Conservation (phyloP, 345 rosid species). For the Aegle marmelos region DNA sequence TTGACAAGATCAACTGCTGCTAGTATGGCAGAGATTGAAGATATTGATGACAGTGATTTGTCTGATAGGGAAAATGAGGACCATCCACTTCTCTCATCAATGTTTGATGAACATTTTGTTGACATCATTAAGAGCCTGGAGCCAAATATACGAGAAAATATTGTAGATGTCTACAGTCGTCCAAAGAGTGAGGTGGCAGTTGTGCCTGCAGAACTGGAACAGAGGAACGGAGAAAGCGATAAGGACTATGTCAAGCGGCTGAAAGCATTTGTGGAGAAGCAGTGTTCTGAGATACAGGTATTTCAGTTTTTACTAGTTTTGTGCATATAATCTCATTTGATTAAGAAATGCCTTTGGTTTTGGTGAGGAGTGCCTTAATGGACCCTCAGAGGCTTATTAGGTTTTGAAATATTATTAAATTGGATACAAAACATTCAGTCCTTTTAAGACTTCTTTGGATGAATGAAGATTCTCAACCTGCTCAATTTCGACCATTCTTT, state of each 20-base stretch:
- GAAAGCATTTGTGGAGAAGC: conserved; percentile 77
- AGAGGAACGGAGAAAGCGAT: conserved; percentile 67
- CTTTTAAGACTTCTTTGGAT: neutral
- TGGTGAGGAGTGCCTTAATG: neutral
- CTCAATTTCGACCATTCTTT: neutral
- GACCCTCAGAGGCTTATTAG: neutral
- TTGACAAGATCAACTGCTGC: conserved; percentile 80
- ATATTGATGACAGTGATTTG: conserved; percentile 45
- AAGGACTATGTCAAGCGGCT: conserved; percentile 69
- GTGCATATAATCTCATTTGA: neutral
- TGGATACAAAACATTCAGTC: neutral
- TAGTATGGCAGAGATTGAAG: conserved; percentile 79
- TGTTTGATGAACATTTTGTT: conserved; percentile 58
- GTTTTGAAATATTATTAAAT: neutral
- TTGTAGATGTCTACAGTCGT: conserved; percentile 70
- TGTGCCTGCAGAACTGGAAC: conserved; percentile 87
- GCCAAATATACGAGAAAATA: conserved; percentile 59
- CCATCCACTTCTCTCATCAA: conserved; percentile 61
- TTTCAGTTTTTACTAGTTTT: neutral
- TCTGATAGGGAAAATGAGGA: conserved; percentile 59
- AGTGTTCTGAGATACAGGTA: conserved; percentile 91
- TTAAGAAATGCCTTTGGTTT: neutral
- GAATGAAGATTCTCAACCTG: neutral
- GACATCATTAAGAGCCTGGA: conserved; percentile 59
- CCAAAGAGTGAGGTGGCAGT: conserved; percentile 82